Percentiles rank a stretch among this genome's conserved stretches.
phyloP scores from a whole-genome alignment of 2,329 filamentous ascomycete genomes.

The Verticillium albo-atrum region DNA sequence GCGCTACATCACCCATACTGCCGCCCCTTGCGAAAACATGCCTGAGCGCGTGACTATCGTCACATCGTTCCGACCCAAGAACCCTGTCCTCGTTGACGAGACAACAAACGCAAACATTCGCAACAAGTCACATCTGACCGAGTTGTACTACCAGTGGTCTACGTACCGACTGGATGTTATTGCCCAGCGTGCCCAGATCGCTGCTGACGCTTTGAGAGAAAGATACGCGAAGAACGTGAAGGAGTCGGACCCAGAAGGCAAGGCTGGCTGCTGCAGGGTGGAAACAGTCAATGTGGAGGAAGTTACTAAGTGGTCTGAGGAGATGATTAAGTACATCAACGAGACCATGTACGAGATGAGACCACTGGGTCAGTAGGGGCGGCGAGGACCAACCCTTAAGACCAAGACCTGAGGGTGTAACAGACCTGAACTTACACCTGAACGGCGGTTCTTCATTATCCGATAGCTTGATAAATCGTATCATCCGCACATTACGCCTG shows the following conservation, averaged over 20 bases:
- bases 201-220: slow-evolving; percentile 14
- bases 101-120: slow-evolving; percentile 33
- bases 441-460: too few relatives aligned
- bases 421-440: too few relatives aligned
- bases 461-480: too few relatives aligned
- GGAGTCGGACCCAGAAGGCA: neutral
- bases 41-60: slow-evolving; percentile 42
- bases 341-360: too few relatives aligned
- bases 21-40: slow-evolving; percentile 31
- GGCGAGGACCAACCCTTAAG: too few relatives aligned
- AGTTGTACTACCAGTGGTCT: slow-evolving; percentile 24
- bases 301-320: too few relatives aligned
- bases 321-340: too few relatives aligned
- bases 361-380: too few relatives aligned
- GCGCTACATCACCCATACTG: slow-evolving; percentile 39
- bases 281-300: too few relatives aligned
- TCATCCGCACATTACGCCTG: too few relatives aligned
- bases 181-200: slow-evolving; percentile 12
- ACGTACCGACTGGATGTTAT: slow-evolving; percentile 20
- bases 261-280: too few relatives aligned
- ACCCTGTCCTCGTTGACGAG: slow-evolving; percentile 33
- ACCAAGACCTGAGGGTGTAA: too few relatives aligned
- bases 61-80: slow-evolving; percentile 36
- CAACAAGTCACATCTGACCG: slow-evolving; percentile 17
- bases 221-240: slow-evolving; percentile 17